phyloP scores from a whole-genome alignment of 2,329 filamentous ascomycete species.

The Neoarthrinium moseri region DNA sequence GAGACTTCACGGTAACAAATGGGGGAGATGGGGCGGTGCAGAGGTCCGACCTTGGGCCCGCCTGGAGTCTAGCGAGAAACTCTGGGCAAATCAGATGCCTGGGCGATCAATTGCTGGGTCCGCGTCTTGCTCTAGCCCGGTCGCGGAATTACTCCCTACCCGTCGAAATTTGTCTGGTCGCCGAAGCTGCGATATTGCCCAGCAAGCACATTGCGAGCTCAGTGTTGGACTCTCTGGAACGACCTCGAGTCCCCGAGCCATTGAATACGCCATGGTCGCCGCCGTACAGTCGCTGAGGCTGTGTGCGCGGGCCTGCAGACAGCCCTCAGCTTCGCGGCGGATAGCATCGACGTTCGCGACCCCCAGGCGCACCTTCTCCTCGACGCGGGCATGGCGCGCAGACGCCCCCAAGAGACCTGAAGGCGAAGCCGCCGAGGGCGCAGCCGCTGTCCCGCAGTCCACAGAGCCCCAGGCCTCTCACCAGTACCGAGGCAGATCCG shows the following conservation, averaged over 20 bases:
- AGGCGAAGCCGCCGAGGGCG: conserved; percentile 13
- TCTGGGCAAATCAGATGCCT: too few relatives aligned
- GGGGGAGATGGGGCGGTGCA: too few relatives aligned
- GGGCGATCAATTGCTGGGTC: neutral
- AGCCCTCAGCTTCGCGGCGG: conserved; percentile 16
- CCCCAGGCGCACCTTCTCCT: conserved; percentile 26
- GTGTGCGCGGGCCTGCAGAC: conserved; percentile 33
- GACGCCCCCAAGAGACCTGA: conserved; percentile 19
- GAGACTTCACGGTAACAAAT: neutral
- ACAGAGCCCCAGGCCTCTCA: neutral
- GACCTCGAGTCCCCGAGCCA: conserved; percentile 14
- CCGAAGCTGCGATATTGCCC: conserved; percentile 4
- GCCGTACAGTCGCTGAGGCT: conserved; percentile 38
- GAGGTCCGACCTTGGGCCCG: too few relatives aligned
- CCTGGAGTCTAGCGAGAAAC: too few relatives aligned
- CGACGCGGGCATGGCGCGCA: conserved; percentile 19
- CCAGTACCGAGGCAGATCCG: neutral
- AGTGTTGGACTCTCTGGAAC: conserved; percentile 4
- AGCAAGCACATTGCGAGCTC: conserved; percentile 8
- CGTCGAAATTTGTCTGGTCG: conserved; percentile 10
- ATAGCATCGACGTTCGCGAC: conserved; percentile 18
- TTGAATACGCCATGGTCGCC: conserved; percentile 37
- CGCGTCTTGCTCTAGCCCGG: neutral
- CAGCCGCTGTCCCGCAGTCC: neutral
- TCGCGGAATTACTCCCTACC: conserved; percentile 6